phyloP scores from a whole-genome alignment of 139 green algal species.

The Bryopsis sp. region DNA sequence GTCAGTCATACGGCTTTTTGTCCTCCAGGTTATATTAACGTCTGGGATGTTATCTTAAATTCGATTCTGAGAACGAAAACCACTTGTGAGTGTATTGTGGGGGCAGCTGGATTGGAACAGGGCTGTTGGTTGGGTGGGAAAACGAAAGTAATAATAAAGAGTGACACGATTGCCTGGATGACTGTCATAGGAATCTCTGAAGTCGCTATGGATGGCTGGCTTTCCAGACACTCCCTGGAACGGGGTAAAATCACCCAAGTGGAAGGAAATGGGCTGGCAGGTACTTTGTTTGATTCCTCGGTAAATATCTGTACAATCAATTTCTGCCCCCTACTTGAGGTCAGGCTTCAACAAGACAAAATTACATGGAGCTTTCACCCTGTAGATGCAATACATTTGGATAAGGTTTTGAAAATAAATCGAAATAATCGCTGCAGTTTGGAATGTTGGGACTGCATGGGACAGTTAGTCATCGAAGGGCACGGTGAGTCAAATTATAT shows the following conservation, averaged over 20 bases:
- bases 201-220: slow-evolving; percentile 42
- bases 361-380: not conserved
- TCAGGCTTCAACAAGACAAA: not conserved
- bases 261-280: slow-evolving; percentile 79
- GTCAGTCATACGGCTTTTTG: no score
- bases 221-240: slow-evolving; percentile 38
- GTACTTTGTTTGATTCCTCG: not conserved
- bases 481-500: not conserved
- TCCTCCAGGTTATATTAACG: no score
- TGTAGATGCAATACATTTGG: not conserved
- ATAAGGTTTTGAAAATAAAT: not conserved
- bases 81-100: no score
- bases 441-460: not conserved
- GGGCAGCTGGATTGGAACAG: no score
- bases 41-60: no score
- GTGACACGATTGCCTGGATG: no score
- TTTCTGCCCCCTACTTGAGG: slow-evolving; percentile 22
- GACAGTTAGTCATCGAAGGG: not conserved
- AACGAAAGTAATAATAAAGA: no score
- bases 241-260: slow-evolving; percentile 34
- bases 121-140: no score
- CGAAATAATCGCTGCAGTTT: not conserved
- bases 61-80: no score
- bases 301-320: slow-evolving; percentile 5
- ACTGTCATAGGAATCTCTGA: slow-evolving; percentile 35